Conservation (phyloP, 106 monocot species). For the Apostasia ramifera region DNA sequence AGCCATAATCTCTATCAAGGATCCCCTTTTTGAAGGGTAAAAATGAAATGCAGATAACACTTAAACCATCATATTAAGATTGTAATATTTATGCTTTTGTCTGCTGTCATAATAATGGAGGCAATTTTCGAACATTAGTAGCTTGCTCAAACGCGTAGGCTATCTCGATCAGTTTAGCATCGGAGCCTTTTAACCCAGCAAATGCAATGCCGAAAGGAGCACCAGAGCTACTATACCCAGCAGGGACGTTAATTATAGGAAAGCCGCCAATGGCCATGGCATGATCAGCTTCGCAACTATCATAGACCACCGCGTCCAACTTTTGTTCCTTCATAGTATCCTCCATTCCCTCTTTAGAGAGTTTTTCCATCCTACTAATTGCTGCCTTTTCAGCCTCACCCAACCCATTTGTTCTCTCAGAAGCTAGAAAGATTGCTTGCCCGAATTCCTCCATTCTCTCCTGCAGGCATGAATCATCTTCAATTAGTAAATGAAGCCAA, state of each 20-base stretch:
- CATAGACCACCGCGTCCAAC: constrained; percentile 32
- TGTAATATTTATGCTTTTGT: too few species aligned
- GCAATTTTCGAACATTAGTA: constrained; percentile 13
- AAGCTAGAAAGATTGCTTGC: constrained; percentile 12
- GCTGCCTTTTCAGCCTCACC: constrained; percentile 10
- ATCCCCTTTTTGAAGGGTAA: too few species aligned
- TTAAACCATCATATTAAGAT: too few species aligned
- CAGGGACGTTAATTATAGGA: constrained; percentile 32
- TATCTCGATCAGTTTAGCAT: constrained; percentile 37
- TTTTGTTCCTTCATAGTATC: constrained; percentile 16
- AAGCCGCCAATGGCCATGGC: constrained; percentile 26
- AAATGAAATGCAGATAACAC: too few species aligned
- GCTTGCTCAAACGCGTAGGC: constrained; percentile 45
- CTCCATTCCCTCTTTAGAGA: constrained; percentile 24
- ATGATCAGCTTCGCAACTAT: not conserved
- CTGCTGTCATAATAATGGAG: too few species aligned
- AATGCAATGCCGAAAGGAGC: constrained; percentile 28
- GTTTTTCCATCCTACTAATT: constrained; percentile 2
- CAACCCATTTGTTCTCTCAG: constrained; percentile 20
- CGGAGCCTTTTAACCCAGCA: constrained; percentile 30
- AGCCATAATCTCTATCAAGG: too few species aligned
- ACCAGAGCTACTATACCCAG: constrained; percentile 17
- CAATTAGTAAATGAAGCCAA: too few species aligned
- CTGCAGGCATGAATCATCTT: not conserved
- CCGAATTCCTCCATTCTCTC: constrained; percentile 21